These are phyloP conservation scores for Chimonanthus salicifolius DNA, from an alignment of 164 flowering plant genomes.

Conservation along the genomic window DNA sequence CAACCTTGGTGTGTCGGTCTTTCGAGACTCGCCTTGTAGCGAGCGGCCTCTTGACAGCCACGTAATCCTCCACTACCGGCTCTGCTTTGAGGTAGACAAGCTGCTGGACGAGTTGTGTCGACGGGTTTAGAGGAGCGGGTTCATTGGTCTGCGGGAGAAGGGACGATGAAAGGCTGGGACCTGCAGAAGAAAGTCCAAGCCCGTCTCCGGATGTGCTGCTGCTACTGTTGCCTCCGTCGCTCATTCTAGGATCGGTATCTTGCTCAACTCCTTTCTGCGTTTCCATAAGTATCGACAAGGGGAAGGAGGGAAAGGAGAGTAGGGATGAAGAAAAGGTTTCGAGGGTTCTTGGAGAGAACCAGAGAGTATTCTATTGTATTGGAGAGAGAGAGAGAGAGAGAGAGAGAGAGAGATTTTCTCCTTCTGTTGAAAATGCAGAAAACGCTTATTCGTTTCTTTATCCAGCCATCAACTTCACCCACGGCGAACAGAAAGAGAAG, in stretches of 20 bases:
- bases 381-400: neutral
- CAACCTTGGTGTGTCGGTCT: conserved; percentile 70
- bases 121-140: neutral
- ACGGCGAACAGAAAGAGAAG: neutral
- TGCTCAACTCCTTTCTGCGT: conserved; percentile 5
- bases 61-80: conserved; percentile 1
- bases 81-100: conserved; percentile 11
- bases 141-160: neutral
- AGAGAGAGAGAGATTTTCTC: neutral
- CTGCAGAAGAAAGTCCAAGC: neutral
- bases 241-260: neutral
- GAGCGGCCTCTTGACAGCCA: conserved; percentile 4
- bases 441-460: neutral
- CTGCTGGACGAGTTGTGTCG: conserved; percentile 4
- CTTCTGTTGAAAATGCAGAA: neutral
- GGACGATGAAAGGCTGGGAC: neutral
- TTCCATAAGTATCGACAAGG: neutral
- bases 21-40: conserved; percentile 42
- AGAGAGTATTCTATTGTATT: neutral
- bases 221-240: neutral
- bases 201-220: conserved; percentile 4
- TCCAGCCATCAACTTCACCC: neutral
- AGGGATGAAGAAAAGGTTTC: neutral
- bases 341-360: too few relatives aligned
- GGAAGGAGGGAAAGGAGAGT: neutral